Conservation (phyloP, 177 flowering plant genomes). For the Tripterygium wilfordii region DNA sequence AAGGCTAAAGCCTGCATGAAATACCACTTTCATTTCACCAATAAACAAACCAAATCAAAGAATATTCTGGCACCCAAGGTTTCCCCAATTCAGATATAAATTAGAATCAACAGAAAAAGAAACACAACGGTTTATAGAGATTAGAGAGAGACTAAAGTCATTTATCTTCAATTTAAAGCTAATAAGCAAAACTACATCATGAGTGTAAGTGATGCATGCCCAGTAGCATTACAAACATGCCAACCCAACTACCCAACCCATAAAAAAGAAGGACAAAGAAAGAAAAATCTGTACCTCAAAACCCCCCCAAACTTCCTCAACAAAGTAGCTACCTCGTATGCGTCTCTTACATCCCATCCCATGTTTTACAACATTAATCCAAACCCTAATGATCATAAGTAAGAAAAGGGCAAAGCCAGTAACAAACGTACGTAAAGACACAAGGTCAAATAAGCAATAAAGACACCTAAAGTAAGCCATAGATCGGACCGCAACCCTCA, state of each 20-base stretch:
- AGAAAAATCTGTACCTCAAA: neutral
- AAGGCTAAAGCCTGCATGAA: too few relatives aligned
- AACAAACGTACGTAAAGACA: neutral
- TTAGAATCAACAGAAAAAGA: neutral
- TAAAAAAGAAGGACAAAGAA: neutral
- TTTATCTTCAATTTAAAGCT: slow-evolving; percentile 3
- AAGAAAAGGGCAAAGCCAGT: slow-evolving; percentile 1
- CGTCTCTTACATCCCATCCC: slow-evolving; percentile 62
- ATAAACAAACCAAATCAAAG: too few relatives aligned
- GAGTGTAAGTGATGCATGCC: slow-evolving; percentile 59
- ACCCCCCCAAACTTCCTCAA: neutral
- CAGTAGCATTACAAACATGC: slow-evolving; percentile 26
- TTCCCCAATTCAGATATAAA: too few relatives aligned
- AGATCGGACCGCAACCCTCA: slow-evolving; percentile 57
- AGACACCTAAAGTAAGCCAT: slow-evolving; percentile 2
- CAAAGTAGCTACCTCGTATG: slow-evolving; percentile 36
- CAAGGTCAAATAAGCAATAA: slow-evolving; percentile 7
- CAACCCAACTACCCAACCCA: neutral
- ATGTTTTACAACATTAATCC: slow-evolving; percentile 8
- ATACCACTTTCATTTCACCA: too few relatives aligned
- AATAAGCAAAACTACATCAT: slow-evolving; percentile 22
- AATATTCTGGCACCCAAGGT: too few relatives aligned
- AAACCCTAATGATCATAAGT: neutral
- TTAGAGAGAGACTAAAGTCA: slow-evolving; percentile 1
- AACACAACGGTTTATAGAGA: too few relatives aligned